Conservation (phyloP, 139 green algal genomes). For the Diplosphaera chodatii region DNA sequence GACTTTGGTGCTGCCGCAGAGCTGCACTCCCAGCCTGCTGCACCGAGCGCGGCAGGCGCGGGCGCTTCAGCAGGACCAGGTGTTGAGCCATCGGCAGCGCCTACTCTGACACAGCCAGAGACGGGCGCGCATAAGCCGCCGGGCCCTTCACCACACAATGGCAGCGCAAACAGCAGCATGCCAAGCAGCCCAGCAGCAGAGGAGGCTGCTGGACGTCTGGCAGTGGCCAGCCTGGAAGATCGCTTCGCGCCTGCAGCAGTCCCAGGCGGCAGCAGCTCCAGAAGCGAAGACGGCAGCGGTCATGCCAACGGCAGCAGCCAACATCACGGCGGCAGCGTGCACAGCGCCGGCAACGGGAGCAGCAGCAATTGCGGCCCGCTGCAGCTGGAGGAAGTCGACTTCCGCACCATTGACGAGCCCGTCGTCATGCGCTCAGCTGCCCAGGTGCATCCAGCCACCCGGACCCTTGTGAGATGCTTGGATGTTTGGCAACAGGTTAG, state of each 20-base stretch:
- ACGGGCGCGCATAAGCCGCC: too few species aligned
- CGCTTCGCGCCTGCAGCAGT: not conserved
- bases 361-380: not conserved
- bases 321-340: not conserved
- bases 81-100: too few species aligned
- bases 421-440: conserved; percentile 24
- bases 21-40: too few species aligned
- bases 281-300: not conserved
- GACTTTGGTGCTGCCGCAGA: not conserved
- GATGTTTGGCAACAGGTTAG: too few species aligned
- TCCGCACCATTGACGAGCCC: conserved; percentile 30
- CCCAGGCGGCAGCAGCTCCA: not conserved
- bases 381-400: conserved; percentile 8
- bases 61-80: too few species aligned
- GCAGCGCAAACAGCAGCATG: too few species aligned
- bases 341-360: not conserved
- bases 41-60: too few species aligned
- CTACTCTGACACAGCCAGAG: too few species aligned
- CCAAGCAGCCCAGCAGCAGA: conserved; percentile 1
- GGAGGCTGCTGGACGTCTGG: not conserved
- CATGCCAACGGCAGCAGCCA: not conserved
- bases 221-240: not conserved
- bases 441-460: not conserved
- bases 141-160: too few species aligned
- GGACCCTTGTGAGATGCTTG: too few species aligned